These are phyloP conservation scores for Arctostaphylos glauca DNA, from an alignment of 148 eudicot species.

Conservation along the genomic window DNA sequence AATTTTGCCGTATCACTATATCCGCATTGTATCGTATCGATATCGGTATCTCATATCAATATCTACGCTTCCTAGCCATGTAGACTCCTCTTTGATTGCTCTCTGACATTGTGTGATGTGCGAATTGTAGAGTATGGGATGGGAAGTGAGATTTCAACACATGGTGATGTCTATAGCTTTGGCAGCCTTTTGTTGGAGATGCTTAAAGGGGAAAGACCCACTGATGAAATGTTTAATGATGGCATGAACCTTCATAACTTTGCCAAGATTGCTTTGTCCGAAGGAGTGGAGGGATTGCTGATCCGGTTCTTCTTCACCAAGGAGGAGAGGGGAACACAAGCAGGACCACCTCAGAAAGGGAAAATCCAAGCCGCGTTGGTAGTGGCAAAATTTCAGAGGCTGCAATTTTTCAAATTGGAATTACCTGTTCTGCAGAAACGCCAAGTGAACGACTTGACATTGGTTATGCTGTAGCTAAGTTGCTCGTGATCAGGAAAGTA, in stretches of 20 bases:
- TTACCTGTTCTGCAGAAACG: slow-evolving; percentile 11
- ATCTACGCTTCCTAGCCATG: too few relatives aligned
- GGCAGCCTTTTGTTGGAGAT: slow-evolving; percentile 20
- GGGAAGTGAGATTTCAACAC: slow-evolving; percentile 13
- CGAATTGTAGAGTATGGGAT: slow-evolving; percentile 7
- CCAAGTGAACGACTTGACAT: neutral
- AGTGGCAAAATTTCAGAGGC: neutral
- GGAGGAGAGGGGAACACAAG: neutral
- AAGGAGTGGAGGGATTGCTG: slow-evolving; percentile 11
- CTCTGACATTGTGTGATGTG: neutral
- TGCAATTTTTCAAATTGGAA: neutral
- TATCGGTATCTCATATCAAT: too few relatives aligned
- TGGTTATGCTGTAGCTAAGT: slow-evolving; percentile 3
- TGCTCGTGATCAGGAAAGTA: slow-evolving; percentile 3
- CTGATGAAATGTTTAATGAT: slow-evolving; percentile 5
- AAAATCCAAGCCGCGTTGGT: neutral
- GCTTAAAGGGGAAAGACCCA: slow-evolving; percentile 16
- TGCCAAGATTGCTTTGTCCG: slow-evolving; percentile 2
- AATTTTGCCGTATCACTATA: too few relatives aligned
- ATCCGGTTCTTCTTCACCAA: slow-evolving; percentile 11
- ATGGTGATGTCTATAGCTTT: slow-evolving; percentile 21
- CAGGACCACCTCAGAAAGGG: neutral
- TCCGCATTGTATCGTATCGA: too few relatives aligned
- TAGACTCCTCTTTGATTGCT: neutral
- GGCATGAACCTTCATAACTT: slow-evolving; percentile 14